Conservation (phyloP, 176 grass and related monocot species). For the Triticum turgidum region DNA sequence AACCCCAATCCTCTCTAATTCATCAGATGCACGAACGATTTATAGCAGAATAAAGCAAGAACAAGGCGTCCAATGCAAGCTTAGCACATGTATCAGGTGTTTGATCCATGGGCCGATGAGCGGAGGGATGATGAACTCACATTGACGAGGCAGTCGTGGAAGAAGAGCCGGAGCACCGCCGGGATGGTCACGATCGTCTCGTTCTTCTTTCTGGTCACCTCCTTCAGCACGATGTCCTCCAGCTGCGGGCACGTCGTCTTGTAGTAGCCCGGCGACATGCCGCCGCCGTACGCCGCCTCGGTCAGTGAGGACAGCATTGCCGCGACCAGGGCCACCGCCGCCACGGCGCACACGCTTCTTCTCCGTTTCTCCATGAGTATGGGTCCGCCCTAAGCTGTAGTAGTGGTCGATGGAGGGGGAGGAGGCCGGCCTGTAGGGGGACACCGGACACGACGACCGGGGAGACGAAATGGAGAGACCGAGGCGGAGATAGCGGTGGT, state of each 20-base stretch:
- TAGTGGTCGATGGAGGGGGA: not conserved
- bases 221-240: conserved; percentile 46
- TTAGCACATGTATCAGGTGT: not conserved
- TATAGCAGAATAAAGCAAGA: not conserved
- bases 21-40: not conserved
- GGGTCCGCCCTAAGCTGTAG: not conserved
- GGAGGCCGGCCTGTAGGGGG: not conserved
- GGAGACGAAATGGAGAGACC: not conserved
- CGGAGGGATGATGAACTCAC: conserved; percentile 31
- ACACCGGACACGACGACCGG: not conserved
- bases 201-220: conserved; percentile 54
- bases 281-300: not conserved
- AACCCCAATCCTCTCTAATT: not conserved
- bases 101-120: not conserved
- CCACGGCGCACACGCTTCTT: not conserved
- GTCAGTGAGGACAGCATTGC: not conserved
- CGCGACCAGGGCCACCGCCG: conserved; percentile 13
- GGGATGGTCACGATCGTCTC: conserved; percentile 69
- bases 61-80: not conserved
- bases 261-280: conserved; percentile 45
- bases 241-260: conserved; percentile 34
- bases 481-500: not conserved
- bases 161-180: conserved; percentile 62
- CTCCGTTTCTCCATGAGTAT: conserved; percentile 23
- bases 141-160: conserved; percentile 85